These are phyloP conservation scores for Agroathelia rolfsii DNA, from an alignment of 1,284 basidiomycete species.

Conservation along the genomic window DNA sequence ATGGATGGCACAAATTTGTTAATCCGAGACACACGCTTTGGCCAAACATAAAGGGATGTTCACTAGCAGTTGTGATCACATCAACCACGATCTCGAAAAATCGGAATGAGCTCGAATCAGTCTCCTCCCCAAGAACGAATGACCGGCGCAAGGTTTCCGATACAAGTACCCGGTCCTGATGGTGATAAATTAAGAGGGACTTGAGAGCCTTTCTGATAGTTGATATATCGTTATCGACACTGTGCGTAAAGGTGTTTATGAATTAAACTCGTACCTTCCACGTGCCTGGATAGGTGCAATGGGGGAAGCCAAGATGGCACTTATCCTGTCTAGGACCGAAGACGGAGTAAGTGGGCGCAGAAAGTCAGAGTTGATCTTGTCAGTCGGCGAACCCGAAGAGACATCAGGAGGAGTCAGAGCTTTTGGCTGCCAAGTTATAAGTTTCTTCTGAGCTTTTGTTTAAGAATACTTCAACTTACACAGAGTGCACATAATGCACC, in stretches of 20 bases:
- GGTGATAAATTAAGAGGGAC: constrained; percentile 57
- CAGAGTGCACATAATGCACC: constrained; percentile 82
- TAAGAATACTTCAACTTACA: constrained; percentile 50
- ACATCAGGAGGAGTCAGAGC: constrained; percentile 62
- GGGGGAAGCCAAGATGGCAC: constrained; percentile 54
- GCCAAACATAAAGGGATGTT: constrained; percentile 58
- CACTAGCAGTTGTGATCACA: constrained; percentile 48
- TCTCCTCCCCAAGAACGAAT: constrained; percentile 50
- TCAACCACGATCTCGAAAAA: constrained; percentile 80
- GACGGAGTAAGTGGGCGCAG: constrained; percentile 42
- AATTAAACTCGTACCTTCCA: constrained; percentile 45
- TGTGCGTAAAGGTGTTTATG: neutral
- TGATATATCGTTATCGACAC: constrained; percentile 12
- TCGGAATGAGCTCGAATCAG: constrained; percentile 44
- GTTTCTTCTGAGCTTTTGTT: too few relatives aligned
- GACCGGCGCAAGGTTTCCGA: constrained; percentile 66
- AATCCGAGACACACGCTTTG: constrained; percentile 78
- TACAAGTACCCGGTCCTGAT: constrained; percentile 53
- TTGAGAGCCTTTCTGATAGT: constrained; percentile 64
- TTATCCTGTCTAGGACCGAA: constrained; percentile 52
- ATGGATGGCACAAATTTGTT: constrained; percentile 78
- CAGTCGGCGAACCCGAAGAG: constrained; percentile 51
- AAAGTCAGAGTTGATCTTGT: constrained; percentile 38
- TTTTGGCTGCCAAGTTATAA: constrained; percentile 64
- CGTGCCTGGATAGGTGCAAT: constrained; percentile 38